A percentile compares a stretch with the other conserved stretches of the same genome.
These are phyloP conservation scores for Diddensiella caesifluorescens DNA, from an alignment of 805 yeast species.

Conservation along the genomic window DNA sequence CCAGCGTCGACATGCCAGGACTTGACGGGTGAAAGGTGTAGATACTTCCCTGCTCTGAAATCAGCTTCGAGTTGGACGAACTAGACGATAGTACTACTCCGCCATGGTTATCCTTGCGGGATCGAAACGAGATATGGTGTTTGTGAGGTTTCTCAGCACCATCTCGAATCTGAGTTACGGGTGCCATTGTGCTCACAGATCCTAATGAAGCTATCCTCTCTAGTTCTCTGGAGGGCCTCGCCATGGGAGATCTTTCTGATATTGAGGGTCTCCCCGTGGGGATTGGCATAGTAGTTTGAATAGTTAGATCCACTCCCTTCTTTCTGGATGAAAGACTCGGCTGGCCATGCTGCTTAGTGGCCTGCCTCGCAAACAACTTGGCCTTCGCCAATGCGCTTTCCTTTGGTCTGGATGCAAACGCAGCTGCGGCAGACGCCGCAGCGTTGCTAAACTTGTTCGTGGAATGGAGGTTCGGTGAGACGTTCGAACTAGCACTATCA, in stretches of 20 bases:
- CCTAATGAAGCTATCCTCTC: conserved; percentile 36
- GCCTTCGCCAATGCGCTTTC: conserved; percentile 28
- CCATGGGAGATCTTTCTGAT: conserved; percentile 30
- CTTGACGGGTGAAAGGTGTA: conserved; percentile 38
- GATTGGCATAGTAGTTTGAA: conserved; percentile 22
- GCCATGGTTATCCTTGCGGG: conserved; percentile 35
- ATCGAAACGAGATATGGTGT: conserved; percentile 35
- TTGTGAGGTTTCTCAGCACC: conserved; percentile 22
- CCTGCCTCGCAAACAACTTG: conserved; percentile 33
- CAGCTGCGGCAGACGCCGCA: conserved; percentile 33
- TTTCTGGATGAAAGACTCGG: conserved; percentile 7
- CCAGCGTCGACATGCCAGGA: conserved; percentile 31
- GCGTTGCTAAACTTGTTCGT: conserved; percentile 20
- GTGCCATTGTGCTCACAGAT: conserved; percentile 14
- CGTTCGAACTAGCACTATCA: neutral
- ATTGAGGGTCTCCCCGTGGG: conserved; percentile 25
- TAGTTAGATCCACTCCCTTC: conserved; percentile 22
- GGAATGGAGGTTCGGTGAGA: neutral
- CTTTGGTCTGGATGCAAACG: conserved; percentile 25
- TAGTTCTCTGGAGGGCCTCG: conserved; percentile 32
- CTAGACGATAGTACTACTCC: conserved; percentile 37
- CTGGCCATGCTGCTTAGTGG: conserved; percentile 22
- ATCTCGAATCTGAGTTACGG: conserved; percentile 2
- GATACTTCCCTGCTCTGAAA: conserved; percentile 37
- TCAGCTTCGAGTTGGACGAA: conserved; percentile 39